Conservation (phyloP, 331 rosid genomes). For the Acacia pycnantha region DNA sequence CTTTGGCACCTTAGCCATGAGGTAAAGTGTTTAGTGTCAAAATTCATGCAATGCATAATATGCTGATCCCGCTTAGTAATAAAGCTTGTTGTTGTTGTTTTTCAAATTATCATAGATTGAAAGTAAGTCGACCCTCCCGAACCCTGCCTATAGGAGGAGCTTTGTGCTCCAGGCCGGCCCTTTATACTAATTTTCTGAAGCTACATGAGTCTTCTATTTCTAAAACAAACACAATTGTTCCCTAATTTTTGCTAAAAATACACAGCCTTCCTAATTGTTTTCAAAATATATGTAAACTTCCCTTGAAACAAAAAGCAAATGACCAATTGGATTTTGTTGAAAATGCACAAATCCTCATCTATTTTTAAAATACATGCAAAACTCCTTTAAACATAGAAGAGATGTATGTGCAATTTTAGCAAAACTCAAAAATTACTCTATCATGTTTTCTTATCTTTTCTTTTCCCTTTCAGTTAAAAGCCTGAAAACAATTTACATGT, state of each 20-base stretch:
- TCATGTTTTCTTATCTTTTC: neutral
- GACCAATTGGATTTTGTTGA: neutral
- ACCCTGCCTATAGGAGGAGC: neutral
- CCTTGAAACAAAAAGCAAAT: neutral
- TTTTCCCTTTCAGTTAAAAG: neutral
- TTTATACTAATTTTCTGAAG: neutral
- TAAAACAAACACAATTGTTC: neutral
- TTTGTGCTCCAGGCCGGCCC: neutral
- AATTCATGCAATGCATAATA: neutral
- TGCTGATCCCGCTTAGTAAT: too few relatives aligned
- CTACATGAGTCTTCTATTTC: neutral
- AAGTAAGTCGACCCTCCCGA: neutral
- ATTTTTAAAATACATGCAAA: neutral
- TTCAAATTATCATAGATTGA: neutral
- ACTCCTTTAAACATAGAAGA: neutral
- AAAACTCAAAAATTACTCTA: neutral
- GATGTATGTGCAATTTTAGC: neutral
- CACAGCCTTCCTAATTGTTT: neutral
- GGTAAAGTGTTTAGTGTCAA: slow-evolving; percentile 45
- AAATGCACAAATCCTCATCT: neutral
- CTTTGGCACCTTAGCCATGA: slow-evolving; percentile 99
- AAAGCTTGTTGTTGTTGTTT: neutral
- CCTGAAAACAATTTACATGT: neutral
- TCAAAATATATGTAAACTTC: neutral
- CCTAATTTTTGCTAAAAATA: neutral